A percentile compares a stretch with the other conserved stretches of the same genome.
Conservation (phyloP, 768 basidiomycete species). For the Suillus brevipes region DNA sequence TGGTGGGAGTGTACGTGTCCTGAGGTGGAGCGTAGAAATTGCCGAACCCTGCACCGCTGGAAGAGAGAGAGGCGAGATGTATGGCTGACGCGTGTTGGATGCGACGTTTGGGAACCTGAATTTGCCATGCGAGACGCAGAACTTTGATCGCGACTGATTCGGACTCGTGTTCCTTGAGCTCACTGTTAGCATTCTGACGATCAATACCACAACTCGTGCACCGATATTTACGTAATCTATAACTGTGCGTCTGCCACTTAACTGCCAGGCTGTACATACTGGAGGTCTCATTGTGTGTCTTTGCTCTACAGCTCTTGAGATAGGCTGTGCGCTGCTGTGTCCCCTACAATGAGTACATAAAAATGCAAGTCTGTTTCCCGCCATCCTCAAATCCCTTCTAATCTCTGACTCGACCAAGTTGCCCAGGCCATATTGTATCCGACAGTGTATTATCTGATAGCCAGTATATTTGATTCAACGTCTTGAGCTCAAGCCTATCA, state of each 20-base stretch:
- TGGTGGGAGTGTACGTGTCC: constrained; percentile 37
- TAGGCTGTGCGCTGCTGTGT: background rate
- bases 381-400: too few relatives aligned
- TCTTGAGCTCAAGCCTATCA: background rate
- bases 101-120: constrained; percentile 42
- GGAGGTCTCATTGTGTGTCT: background rate
- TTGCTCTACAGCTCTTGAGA: background rate
- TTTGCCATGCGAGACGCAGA: background rate
- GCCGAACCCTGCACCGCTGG: constrained; percentile 36
- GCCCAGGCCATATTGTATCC: background rate
- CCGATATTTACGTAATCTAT: background rate
- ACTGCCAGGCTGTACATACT: background rate
- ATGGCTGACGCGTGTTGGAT: constrained; percentile 50
- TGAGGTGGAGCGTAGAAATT: constrained; percentile 22
- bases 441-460: background rate
- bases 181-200: background rate
- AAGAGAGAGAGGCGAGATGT: constrained; percentile 41
- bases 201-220: background rate
- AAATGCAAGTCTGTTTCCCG: too few relatives aligned
- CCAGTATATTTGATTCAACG: background rate
- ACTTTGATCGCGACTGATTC: background rate
- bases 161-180: background rate
- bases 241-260: too few relatives aligned
- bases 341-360: background rate
- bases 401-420: background rate